Conservation (phyloP, 129 eudicot genomes). For the Artemisia argyi region DNA sequence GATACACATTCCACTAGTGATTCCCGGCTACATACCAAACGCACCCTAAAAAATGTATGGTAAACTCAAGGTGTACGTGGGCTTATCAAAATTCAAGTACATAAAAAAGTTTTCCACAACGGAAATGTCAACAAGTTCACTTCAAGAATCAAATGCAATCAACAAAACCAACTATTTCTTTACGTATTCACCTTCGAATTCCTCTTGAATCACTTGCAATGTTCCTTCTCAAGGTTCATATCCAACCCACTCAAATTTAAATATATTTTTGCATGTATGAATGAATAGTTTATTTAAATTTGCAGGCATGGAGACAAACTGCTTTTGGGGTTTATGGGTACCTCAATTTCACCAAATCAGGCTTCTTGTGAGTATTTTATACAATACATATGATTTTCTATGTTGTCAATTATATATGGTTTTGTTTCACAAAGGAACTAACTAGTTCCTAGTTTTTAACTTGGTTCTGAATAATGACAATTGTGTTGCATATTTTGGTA, state of each 20-base stretch:
- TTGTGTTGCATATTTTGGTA: no score
- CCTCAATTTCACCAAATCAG: conserved; percentile 89
- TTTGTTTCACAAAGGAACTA: neutral
- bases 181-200: conserved; percentile 36
- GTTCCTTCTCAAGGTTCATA: conserved; percentile 76
- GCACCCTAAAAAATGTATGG: neutral
- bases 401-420: neutral
- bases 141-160: conserved; percentile 10
- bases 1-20: no score
- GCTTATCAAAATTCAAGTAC: conserved; percentile 8
- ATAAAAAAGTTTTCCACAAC: neutral
- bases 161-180: conserved; percentile 10
- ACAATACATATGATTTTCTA: neutral
- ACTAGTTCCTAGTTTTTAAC: no score
- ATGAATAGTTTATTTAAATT: neutral
- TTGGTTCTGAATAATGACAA: no score
- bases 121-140: neutral
- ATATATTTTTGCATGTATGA: neutral
- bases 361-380: conserved; percentile 54
- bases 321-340: conserved; percentile 88
- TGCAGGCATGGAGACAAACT: conserved; percentile 83
- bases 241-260: neutral
- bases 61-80: conserved; percentile 19
- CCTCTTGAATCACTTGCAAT: conserved; percentile 53
- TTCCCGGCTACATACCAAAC: no score